A percentile compares a stretch with the other conserved stretches of the same genome.
Conservation (phyloP, 345 rosid species). For the Cardiospermum halicacabum region DNA sequence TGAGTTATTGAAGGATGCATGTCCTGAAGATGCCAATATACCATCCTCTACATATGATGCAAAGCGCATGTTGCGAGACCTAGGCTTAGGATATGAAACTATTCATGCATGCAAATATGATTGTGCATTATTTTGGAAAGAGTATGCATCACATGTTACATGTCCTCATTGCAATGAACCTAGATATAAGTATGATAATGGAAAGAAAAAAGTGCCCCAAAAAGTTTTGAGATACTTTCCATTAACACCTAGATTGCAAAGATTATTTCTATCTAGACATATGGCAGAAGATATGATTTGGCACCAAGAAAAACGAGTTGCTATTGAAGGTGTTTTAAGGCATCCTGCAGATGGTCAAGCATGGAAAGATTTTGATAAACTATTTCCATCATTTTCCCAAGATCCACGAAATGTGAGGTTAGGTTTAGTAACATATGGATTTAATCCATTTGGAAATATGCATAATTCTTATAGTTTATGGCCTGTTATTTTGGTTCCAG, state of each 20-base stretch:
- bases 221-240: not conserved
- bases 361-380: too few relatives aligned
- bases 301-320: too few relatives aligned
- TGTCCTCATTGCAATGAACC: not conserved
- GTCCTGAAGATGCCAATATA: not conserved
- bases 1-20: not conserved
- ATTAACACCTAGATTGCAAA: not conserved
- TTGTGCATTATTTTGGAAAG: not conserved
- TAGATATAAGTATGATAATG: not conserved
- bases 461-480: too few relatives aligned
- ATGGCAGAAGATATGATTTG: not conserved
- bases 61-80: not conserved
- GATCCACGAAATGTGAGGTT: too few relatives aligned
- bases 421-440: too few relatives aligned
- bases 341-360: too few relatives aligned
- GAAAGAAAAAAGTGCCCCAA: not conserved
- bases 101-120: not conserved
- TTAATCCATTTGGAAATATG: too few relatives aligned
- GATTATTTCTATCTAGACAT: not conserved
- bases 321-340: too few relatives aligned
- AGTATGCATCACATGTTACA: not conserved
- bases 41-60: not conserved
- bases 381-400: too few relatives aligned
- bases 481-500: too few relatives aligned
- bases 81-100: not conserved